These are phyloP conservation scores for Claviceps pusilla DNA, from an alignment of 2,329 filamentous ascomycete species.

Conservation along the genomic window DNA sequence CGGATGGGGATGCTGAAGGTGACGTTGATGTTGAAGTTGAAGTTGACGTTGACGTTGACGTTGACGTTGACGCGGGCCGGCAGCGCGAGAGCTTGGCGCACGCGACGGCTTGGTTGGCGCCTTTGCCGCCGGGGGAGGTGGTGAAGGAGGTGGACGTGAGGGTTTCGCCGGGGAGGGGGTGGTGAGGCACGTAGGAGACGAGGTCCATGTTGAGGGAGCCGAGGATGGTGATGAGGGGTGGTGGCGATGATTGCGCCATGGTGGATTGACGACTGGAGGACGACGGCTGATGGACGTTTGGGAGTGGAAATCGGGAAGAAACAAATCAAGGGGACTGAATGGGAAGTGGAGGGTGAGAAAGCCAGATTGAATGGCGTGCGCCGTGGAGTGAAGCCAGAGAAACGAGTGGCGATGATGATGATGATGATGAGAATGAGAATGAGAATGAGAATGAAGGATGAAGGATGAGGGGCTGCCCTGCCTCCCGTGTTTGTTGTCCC, in stretches of 20 bases:
- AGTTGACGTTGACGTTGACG: neutral
- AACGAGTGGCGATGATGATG: neutral
- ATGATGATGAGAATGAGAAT: no score
- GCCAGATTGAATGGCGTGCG: no score
- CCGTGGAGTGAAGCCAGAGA: neutral
- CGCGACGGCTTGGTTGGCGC: conserved; percentile 87
- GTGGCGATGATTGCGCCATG: conserved; percentile 11
- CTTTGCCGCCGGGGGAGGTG: conserved; percentile 80
- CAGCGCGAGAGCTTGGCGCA: conserved; percentile 63
- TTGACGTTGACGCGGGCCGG: neutral
- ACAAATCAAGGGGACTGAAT: no score
- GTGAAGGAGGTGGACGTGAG: conserved; percentile 64
- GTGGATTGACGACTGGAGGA: neutral
- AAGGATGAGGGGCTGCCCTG: no score
- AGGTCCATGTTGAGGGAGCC: conserved; percentile 93
- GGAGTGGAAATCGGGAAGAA: no score
- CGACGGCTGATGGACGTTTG: neutral
- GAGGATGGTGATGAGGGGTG: conserved; percentile 56
- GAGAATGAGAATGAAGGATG: no score
- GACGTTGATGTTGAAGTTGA: neutral
- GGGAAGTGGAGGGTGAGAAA: no score
- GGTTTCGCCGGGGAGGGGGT: conserved; percentile 76
- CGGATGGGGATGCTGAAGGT: neutral
- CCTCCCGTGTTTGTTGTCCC: no score
- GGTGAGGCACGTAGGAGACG: conserved; percentile 70